Conservation (phyloP, 495 filamentous ascomycete species). For the Bryoglossum gracile region DNA sequence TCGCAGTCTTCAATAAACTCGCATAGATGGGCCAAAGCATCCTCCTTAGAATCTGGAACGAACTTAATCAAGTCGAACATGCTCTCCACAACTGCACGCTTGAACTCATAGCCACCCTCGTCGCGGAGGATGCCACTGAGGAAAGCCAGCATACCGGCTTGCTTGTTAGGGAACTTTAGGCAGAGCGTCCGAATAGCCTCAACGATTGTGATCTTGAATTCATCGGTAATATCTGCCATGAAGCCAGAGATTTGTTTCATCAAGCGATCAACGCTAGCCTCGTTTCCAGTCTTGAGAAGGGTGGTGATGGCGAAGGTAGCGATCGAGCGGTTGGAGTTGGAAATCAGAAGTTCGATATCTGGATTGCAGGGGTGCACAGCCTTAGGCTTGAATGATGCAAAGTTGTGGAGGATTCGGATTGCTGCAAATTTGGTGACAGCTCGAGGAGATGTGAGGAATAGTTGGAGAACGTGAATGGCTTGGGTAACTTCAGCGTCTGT, state of each 20-base stretch:
- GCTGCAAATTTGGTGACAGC: constrained; percentile 97
- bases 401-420: constrained; percentile 92
- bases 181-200: constrained; percentile 95
- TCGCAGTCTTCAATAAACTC: constrained; percentile 99
- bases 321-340: constrained; percentile 93
- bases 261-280: constrained; percentile 89
- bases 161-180: constrained; percentile 96
- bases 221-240: constrained; percentile 97
- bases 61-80: constrained; percentile 99
- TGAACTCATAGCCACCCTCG: constrained; percentile 98
- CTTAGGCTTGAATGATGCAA: constrained; percentile 90
- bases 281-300: constrained; percentile 94
- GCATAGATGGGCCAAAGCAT: constrained; percentile 91
- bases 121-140: constrained; percentile 90
- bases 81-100: constrained; percentile 94
- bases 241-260: constrained; percentile 98
- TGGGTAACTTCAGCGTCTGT: constrained; percentile 87
- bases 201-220: constrained; percentile 99
- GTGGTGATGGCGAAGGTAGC: constrained; percentile 98
- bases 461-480: constrained; percentile 88
- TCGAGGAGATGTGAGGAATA: constrained; percentile 93
- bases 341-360: constrained; percentile 93
- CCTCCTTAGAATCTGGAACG: constrained; percentile 95
- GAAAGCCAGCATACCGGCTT: constrained; percentile 96
- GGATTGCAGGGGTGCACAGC: constrained; percentile 91